A percentile compares a stretch with the other conserved stretches of the same genome.
Evolutionary conservation across 1,139 yeast genomes (phyloP).

Genomic region (Trichomonascaceae sp.): DNA sequence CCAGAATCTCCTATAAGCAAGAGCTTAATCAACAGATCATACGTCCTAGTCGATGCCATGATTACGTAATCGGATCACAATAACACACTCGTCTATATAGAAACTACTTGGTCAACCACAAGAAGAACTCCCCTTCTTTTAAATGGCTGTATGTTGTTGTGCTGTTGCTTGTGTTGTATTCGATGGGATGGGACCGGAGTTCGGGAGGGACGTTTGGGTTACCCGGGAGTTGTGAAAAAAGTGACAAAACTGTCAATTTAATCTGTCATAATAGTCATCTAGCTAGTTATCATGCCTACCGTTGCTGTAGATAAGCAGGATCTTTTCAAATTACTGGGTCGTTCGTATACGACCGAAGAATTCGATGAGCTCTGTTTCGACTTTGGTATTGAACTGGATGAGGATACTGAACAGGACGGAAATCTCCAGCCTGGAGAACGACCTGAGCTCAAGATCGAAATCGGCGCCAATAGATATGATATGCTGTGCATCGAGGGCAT

Average conservation of each 20-base stretch:
- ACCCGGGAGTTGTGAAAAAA: not conserved
- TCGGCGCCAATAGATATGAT: conserved; percentile 96
- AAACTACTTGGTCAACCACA: not conserved
- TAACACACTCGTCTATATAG: not conserved
- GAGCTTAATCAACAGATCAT: conserved; percentile 91
- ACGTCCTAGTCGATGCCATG: conserved; percentile 56
- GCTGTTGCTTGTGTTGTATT: not conserved
- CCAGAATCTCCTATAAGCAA: conserved; percentile 93
- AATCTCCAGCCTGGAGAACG: conserved; percentile 58
- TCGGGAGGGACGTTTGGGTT: not conserved
- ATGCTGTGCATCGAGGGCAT: conserved; percentile 98
- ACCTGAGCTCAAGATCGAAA: conserved; percentile 93
- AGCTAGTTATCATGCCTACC: conserved; percentile 68
- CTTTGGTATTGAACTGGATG: conserved; percentile 96
- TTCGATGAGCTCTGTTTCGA: conserved; percentile 97
- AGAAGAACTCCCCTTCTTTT: not conserved
- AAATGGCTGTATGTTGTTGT: not conserved
- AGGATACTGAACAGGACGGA: conserved; percentile 50
- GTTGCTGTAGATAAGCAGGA: conserved; percentile 92
- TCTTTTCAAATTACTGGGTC: conserved; percentile 75
- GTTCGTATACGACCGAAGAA: conserved; percentile 77
- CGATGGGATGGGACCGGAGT: not conserved
- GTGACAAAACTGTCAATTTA: not conserved
- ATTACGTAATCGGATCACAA: not conserved
- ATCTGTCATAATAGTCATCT: not conserved